Evolutionary conservation across 495 filamentous ascomycete species (phyloP), one percentile per base, ranked within the genome.

Genomic region (Parathielavia hyrcaniae): DNA sequence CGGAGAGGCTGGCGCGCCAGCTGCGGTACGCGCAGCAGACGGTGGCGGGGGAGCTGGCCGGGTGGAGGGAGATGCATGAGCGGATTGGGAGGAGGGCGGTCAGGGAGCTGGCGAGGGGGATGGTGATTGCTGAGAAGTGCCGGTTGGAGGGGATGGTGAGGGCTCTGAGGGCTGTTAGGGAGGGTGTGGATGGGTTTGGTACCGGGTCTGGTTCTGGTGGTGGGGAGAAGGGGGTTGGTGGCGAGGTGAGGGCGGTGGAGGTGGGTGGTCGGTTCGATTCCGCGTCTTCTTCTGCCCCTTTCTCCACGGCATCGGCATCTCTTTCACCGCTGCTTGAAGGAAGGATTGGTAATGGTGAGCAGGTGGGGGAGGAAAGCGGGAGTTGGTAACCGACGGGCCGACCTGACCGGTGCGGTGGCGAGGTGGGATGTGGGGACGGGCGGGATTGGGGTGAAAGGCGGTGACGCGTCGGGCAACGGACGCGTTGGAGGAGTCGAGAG

Each of bases 11-110:
- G 17, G 84, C 85, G 0, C 81, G 81, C 48, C 95, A 99, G 66
- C 70, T 99, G 19, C 75, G 88, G 36, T 97, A 95, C 68, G 96
- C 91, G 50, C 91, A 96, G 72, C 88, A 91, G 69, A 89, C 91
- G 11, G 91, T 97, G 7, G 92, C 95, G 13, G 78, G 83, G 9
- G 95, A 99, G 69, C 68, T 99, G 58, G 92, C 93, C 1, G 91
- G 89, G 2, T 97, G 92, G 87, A 89, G 95, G 64, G 90, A 93
- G 14, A 83, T 89, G 76, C 84, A 91, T 51, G 90, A 86, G 62
- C 83, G 82, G 61, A 80, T 90, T 71, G 91, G 87, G 3, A 75
- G 83, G 30, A 83, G 81, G 60, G 87, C 87, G 4, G 83, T 97
- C 39, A 81, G 78, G 59, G 80, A 87, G 16, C 82, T 95, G 64